phyloP scores from a whole-genome alignment of 495 filamentous ascomycete genomes.

The Rhypophila decipiens region DNA sequence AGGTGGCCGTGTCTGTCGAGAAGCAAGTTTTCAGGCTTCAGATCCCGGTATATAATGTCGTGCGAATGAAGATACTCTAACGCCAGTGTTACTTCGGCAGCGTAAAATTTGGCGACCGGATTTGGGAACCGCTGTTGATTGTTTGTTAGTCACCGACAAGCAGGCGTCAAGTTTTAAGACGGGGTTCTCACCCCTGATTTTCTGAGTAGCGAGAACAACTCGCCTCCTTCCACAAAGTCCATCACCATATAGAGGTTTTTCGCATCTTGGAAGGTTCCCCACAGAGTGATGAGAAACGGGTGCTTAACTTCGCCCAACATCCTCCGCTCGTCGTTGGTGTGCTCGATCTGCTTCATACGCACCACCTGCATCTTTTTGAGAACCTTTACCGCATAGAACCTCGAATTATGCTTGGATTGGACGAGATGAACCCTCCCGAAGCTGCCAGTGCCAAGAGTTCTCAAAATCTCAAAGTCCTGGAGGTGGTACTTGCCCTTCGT shows the following conservation, averaged over 20 bases:
- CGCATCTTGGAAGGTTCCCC: constrained; percentile 96
- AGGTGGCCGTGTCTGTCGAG: constrained; percentile 94
- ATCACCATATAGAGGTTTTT: constrained; percentile 99
- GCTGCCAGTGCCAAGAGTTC: constrained; percentile 92
- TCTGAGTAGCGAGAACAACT: constrained; percentile 88
- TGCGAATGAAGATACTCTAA: constrained; percentile 92
- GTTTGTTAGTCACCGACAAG: constrained; percentile 5
- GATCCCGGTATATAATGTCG: constrained; percentile 94
- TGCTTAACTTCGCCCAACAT: constrained; percentile 96
- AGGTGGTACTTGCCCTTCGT: constrained; percentile 99
- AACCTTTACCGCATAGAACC: constrained; percentile 97
- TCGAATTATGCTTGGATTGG: constrained; percentile 92
- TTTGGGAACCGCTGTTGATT: constrained; percentile 92
- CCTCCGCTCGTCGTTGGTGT: constrained; percentile 93
- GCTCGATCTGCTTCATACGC: constrained; percentile 99
- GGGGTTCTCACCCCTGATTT: constrained; percentile 83
- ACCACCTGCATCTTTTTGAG: constrained; percentile 97
- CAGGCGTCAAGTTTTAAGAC: not conserved
- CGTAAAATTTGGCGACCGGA: constrained; percentile 98
- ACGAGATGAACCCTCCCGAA: constrained; percentile 95
- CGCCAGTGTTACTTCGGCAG: constrained; percentile 91
- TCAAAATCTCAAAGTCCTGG: constrained; percentile 75
- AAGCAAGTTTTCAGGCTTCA: constrained; percentile 94
- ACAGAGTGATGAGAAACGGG: constrained; percentile 93
- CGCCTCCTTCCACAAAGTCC: constrained; percentile 99